These are phyloP conservation scores for Penicillium concentricum DNA, from an alignment of 2,329 filamentous ascomycete genomes.

Conservation along the genomic window DNA sequence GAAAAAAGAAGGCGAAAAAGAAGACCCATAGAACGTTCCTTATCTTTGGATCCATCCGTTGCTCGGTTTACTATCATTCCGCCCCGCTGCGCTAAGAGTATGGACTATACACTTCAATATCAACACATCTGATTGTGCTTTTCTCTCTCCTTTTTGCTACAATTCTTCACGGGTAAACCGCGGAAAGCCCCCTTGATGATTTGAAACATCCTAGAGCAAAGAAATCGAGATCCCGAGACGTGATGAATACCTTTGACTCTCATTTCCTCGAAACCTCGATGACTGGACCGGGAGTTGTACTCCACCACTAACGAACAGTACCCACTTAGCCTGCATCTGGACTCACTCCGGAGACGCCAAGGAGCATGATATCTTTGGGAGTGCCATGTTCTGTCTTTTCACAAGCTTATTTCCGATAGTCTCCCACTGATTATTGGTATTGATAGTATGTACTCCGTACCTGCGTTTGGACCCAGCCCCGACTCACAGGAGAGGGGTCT, in stretches of 20 bases:
- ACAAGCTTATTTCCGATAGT: neutral
- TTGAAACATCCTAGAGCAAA: neutral
- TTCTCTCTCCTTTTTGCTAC: neutral
- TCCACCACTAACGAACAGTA: constrained; percentile 13
- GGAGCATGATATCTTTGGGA: constrained; percentile 3
- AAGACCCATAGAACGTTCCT: constrained; percentile 14
- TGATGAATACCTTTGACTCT: neutral
- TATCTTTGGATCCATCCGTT: constrained; percentile 11
- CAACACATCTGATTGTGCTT: neutral
- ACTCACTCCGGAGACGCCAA: constrained; percentile 1
- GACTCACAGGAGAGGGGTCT: neutral
- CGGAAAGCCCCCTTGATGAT: neutral
- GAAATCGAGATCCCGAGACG: neutral
- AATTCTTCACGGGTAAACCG: neutral
- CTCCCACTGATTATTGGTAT: neutral
- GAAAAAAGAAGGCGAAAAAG: neutral
- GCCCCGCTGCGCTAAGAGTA: constrained; percentile 2
- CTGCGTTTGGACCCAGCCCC: constrained; percentile 8
- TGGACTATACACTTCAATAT: constrained; percentile 6
- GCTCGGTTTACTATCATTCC: neutral
- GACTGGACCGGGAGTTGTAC: neutral
- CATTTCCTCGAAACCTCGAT: neutral
- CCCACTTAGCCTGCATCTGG: constrained; percentile 9
- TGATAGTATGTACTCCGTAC: too few species aligned
- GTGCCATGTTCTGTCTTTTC: neutral